phyloP scores from a whole-genome alignment of 1,284 basidiomycete species.

The Boletus semigastroideus region DNA sequence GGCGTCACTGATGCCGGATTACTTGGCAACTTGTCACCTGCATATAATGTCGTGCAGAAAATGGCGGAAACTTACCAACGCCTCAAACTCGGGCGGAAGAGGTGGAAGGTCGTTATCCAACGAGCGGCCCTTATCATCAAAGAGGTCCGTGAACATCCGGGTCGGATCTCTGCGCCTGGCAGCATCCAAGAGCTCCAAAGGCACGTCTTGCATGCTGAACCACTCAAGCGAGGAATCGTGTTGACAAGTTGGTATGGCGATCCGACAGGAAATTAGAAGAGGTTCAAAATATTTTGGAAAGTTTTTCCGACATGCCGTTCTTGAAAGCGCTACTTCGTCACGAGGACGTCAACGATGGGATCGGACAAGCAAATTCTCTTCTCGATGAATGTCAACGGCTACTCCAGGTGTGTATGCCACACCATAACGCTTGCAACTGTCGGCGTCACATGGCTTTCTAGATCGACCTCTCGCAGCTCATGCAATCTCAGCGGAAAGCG shows the following conservation, averaged over 20 bases:
- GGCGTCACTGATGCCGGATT: background rate
- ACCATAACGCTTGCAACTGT: too few relatives aligned
- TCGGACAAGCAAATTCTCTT: background rate
- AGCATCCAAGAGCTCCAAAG: background rate
- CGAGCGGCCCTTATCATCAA: slow-evolving; percentile 3
- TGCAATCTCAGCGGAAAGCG: background rate
- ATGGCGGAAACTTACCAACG: background rate
- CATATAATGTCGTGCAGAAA: background rate
- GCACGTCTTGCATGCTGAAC: background rate
- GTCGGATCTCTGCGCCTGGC: background rate
- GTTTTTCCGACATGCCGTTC: background rate
- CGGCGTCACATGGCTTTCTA: background rate
- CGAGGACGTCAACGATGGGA: background rate
- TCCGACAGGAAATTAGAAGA: background rate
- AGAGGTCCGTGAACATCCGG: background rate
- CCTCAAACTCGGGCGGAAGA: background rate
- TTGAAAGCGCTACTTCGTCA: slow-evolving; percentile 4
- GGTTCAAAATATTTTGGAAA: background rate
- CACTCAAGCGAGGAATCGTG: background rate
- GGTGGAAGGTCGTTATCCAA: slow-evolving; percentile 2
- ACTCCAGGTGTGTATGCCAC: background rate
- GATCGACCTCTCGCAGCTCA: background rate
- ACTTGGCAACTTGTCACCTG: background rate
- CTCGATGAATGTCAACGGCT: background rate
- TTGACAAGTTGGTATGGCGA: background rate